Evolutionary conservation across 2,329 filamentous ascomycete genomes (phyloP).

Genomic region (Colletotrichum limetticola): DNA sequence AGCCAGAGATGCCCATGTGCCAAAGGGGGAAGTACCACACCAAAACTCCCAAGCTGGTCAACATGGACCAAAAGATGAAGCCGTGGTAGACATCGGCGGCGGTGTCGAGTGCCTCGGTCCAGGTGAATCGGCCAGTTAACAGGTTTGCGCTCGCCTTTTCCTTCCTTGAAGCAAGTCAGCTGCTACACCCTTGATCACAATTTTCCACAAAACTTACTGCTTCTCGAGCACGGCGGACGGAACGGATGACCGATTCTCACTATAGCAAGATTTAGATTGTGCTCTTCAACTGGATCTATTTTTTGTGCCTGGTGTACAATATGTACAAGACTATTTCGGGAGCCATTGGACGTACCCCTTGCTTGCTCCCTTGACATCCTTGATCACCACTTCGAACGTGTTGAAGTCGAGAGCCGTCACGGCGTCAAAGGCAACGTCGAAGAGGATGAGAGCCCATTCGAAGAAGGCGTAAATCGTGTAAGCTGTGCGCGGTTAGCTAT

Average conservation of each 20-base stretch:
- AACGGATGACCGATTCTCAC: conserved; percentile 58
- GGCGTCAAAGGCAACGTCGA: conserved; percentile 96
- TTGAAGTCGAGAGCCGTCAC: conserved; percentile 93
- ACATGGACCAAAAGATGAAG: conserved; percentile 94
- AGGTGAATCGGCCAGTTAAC: conserved; percentile 78
- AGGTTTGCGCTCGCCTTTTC: conserved; percentile 77
- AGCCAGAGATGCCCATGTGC: conserved; percentile 99
- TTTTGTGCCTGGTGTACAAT: conserved; percentile 46
- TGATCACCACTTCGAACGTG: conserved; percentile 86
- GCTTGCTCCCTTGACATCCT: conserved; percentile 88
- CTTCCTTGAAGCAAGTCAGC: conserved; percentile 65
- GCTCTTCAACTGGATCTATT: conserved; percentile 43
- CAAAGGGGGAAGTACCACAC: conserved; percentile 99
- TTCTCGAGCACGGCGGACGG: conserved; percentile 71
- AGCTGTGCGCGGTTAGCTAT: conserved; percentile 62
- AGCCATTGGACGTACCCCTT: conserved; percentile 99
- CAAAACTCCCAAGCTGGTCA: conserved; percentile 87
- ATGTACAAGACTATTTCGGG: conserved; percentile 75
- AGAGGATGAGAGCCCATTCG: conserved; percentile 94
- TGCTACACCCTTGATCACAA: neutral
- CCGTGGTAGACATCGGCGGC: conserved; percentile 92
- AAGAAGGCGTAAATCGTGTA: conserved; percentile 99
- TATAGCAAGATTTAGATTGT: conserved; percentile 56
- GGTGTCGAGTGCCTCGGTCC: conserved; percentile 80
- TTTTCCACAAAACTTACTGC: conserved; percentile 67